Conservation (phyloP, 495 filamentous ascomycete genomes). For the Penicillium cataractarum region DNA sequence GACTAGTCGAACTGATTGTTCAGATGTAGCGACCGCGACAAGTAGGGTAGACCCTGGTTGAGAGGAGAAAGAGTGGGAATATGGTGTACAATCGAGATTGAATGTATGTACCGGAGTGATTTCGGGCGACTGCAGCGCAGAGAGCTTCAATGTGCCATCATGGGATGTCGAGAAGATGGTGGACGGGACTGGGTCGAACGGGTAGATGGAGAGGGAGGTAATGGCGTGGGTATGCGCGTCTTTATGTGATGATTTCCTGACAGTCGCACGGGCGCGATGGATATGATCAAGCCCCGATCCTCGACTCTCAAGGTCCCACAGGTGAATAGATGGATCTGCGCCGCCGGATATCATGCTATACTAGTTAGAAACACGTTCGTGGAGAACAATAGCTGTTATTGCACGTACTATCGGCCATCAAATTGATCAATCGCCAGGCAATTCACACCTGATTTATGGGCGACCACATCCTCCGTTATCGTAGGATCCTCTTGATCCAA, state of each 20-base stretch:
- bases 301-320: constrained; percentile 78
- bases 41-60: constrained; percentile 68
- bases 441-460: constrained; percentile 77
- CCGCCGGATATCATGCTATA: constrained; percentile 79
- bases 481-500: constrained; percentile 25
- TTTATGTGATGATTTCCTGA: constrained; percentile 45
- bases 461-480: constrained; percentile 46
- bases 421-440: constrained; percentile 75
- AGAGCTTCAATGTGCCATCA: constrained; percentile 82
- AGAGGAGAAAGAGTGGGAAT: constrained; percentile 77
- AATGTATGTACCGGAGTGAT: constrained; percentile 64
- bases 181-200: constrained; percentile 70
- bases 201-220: constrained; percentile 85
- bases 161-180: constrained; percentile 83
- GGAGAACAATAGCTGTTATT: background rate
- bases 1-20: constrained; percentile 76
- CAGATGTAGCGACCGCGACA: constrained; percentile 82
- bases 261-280: constrained; percentile 52
- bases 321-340: constrained; percentile 72
- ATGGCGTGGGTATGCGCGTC: constrained; percentile 75
- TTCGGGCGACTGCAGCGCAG: constrained; percentile 59
- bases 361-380: constrained; percentile 18
- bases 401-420: constrained; percentile 72
- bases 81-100: constrained; percentile 68
- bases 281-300: constrained; percentile 45